Conservation (phyloP, 192 early-diverging fungal species). For the Gaertneriomyces semiglobifer region DNA sequence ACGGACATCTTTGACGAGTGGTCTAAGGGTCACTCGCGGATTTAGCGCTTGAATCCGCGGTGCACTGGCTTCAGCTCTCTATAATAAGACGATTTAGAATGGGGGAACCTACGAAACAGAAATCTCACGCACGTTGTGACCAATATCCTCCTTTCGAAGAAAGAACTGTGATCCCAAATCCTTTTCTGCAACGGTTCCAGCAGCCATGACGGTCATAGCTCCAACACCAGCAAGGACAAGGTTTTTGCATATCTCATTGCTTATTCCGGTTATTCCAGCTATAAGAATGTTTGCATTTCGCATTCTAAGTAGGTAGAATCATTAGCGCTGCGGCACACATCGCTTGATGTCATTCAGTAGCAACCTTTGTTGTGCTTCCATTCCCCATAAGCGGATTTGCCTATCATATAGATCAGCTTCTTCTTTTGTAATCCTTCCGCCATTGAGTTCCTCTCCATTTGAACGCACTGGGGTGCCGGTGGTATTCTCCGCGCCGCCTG, state of each 20-base stretch:
- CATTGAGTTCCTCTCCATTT: too few species aligned
- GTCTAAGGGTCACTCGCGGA: conserved; percentile 70
- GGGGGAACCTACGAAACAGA: not conserved
- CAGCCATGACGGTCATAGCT: conserved; percentile 67
- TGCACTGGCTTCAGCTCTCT: conserved; percentile 65
- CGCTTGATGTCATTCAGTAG: not conserved
- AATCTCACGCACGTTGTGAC: conserved; percentile 61
- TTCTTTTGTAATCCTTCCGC: conserved; percentile 46
- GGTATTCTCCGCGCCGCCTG: too few species aligned
- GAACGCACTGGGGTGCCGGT: too few species aligned
- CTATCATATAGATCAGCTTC: conserved; percentile 94
- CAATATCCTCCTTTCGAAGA: conserved; percentile 57
- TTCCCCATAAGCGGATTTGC: conserved; percentile 95
- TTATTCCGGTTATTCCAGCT: conserved; percentile 66
- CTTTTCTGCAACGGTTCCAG: conserved; percentile 45
- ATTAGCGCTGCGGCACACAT: not conserved
- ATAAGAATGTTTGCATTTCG: conserved; percentile 73
- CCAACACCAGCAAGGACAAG: conserved; percentile 86
- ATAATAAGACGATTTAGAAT: not conserved
- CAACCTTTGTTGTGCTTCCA: conserved; percentile 85
- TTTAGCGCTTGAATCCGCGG: conserved; percentile 70
- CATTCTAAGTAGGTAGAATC: conserved; percentile 54
- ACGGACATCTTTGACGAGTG: conserved; percentile 44
- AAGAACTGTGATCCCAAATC: conserved; percentile 82
- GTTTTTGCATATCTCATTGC: conserved; percentile 90